Evolutionary conservation across 2,329 filamentous ascomycete genomes (phyloP).

Genomic region (Emmonsiellopsis sp.): DNA sequence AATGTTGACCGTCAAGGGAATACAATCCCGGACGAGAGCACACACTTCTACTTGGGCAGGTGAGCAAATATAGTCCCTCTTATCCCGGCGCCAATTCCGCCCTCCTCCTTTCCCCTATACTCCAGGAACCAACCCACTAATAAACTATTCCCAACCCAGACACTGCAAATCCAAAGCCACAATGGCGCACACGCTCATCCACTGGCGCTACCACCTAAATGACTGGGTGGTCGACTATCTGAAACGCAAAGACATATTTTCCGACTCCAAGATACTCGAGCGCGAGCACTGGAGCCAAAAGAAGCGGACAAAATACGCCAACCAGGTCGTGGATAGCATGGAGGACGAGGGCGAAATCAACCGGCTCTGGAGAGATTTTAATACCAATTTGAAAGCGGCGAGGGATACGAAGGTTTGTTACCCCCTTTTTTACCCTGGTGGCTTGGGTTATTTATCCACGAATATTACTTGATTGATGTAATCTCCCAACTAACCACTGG

Average conservation of each 20-base stretch:
- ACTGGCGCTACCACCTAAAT: constrained; percentile 70
- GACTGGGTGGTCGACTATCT: constrained; percentile 60
- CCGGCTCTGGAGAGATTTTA: constrained; percentile 57
- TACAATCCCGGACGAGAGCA: constrained; percentile 35
- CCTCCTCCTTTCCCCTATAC: background rate
- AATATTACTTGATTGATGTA: background rate
- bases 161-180: constrained; percentile 57
- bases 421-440: too few relatives aligned
- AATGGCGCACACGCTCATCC: constrained; percentile 61
- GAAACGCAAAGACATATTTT: constrained; percentile 48
- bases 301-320: constrained; percentile 51
- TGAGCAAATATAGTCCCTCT: constrained; percentile 16
- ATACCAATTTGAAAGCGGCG: constrained; percentile 51
- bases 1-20: constrained; percentile 41
- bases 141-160: constrained; percentile 15
- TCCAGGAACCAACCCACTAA: background rate
- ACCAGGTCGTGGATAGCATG: constrained; percentile 58
- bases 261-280: constrained; percentile 48
- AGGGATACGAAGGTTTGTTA: constrained; percentile 39
- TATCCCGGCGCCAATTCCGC: background rate
- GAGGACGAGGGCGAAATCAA: constrained; percentile 49
- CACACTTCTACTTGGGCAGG: constrained; percentile 46
- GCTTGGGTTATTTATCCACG: background rate
- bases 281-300: constrained; percentile 53
- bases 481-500: background rate